Base-by-base conservation (phyloP, 2,329 filamentous ascomycete species). In the Zymoseptoria passerinii region DNA sequence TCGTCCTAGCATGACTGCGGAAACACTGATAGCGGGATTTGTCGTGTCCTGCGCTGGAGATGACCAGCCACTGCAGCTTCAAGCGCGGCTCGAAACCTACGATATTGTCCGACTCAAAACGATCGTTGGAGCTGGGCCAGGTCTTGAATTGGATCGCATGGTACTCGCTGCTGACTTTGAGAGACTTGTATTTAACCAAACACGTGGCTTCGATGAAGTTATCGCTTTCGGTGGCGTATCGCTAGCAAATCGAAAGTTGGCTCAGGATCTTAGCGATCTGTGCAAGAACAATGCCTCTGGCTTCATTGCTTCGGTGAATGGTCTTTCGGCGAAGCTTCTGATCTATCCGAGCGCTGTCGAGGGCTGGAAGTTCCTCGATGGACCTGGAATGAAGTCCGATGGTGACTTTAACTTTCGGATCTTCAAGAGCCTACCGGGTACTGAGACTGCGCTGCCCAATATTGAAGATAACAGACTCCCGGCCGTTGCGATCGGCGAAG, bases 361-460 rank as follows among this genome's bases (percentile, higher is more conserved):
- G n/a, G 61, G 63, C 19, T 71, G 67, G 67, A 64, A 60, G 9
- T 69, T 68, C 52, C 55, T 70, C 4, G 61, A 63, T 13, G 16
- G 57, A 50, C 8, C 40, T 57, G 10, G 50, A 52, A n/a, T 53
- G 4, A 51, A 55, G 8, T 28, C 51, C 13, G 56, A 54, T 5
- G 61, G 48, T 5, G 52, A 55, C 7, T 56, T 66, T 23, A 58
- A 57, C 4, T 63, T 63, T 20, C 58, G 53, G 10, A 52, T 59
- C 8, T 64, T 66, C 35, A 50, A 52, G 13, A 49, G 55, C 2
- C 9, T 60, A 28, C 48, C 62, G 2, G 54, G 49, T 6, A 18
- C 54, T 6, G 27, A 48, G 20, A 48, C 19, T 27, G 18, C 16
- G 18, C 50, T n/a, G 20, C 55, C 28, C n/a, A 16, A 49, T 9